phyloP scores from a whole-genome alignment of 192 early-diverging fungal species.

The Diversispora eburnea region DNA sequence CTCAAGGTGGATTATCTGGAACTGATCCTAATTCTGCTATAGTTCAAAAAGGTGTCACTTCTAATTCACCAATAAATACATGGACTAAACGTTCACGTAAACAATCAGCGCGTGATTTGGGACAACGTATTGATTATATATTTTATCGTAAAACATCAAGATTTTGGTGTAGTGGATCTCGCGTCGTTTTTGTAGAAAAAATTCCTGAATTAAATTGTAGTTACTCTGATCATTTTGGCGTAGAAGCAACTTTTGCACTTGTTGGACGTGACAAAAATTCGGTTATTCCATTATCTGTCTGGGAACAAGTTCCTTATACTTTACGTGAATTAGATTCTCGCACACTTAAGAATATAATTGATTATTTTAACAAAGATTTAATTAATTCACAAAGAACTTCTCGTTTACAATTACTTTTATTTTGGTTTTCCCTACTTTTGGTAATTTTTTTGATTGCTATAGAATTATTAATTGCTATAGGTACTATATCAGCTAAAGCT shows the following conservation, averaged over 20 bases:
- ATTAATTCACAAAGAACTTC: neutral
- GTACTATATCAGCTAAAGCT: neutral
- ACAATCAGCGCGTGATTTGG: conserved; percentile 34
- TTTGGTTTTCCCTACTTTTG: conserved; percentile 6
- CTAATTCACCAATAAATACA: conserved; percentile 50
- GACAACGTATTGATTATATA: conserved; percentile 53
- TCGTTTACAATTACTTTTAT: conserved; percentile 3
- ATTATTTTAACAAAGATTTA: conserved; percentile 7
- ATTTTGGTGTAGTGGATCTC: conserved; percentile 35
- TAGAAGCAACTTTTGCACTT: conserved; percentile 43
- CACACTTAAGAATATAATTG: conserved; percentile 4
- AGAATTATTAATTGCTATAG: neutral
- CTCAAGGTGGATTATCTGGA: neutral
- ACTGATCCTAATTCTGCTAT: conserved; percentile 39
- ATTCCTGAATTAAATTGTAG: conserved; percentile 32
- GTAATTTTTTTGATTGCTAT: conserved; percentile 4
- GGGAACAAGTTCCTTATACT: conserved; percentile 13
- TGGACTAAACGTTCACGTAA: conserved; percentile 47
- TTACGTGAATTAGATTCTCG: conserved; percentile 15
- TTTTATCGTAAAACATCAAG: conserved; percentile 46
- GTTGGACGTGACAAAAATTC: conserved; percentile 25
- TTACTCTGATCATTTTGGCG: conserved; percentile 54
- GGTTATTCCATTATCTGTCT: conserved; percentile 25
- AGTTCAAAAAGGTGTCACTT: conserved; percentile 49
- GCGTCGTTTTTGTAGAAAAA: conserved; percentile 31